Base-by-base conservation (phyloP, 495 filamentous ascomycete genomes). In the Aspergillus incahuasiensis region DNA sequence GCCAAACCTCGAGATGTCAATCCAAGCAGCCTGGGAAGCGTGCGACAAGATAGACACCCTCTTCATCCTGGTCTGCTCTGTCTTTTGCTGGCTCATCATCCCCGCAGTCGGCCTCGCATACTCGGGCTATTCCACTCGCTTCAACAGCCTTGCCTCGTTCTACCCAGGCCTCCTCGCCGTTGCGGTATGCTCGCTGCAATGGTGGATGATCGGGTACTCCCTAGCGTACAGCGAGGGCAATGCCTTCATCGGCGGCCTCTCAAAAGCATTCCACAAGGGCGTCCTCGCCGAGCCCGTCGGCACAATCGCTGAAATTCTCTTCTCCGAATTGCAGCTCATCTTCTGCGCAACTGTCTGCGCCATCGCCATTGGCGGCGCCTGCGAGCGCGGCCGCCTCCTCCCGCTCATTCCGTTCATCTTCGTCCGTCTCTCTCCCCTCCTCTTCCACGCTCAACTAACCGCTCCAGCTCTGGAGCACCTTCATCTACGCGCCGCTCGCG, bases 341-440 rank as follows among this genome's bases (percentile, higher is more conserved):
- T 82, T 81, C 65, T 74, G 73, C 59, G 76, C 75, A 21, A 74
- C 72, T 25, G 78, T 79, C 1, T 74, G 75, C 48, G 69, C 63
- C 13, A 69, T 72, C 41, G 62, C 76, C 8, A 69, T 79, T 35
- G 72, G 77, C 8, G 76, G 74, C 15, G 65, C 72, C 44, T 76
- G 78, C 56, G 78, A 81, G 53, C 64, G 74, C n/a, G 77, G 77
- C 18, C 66, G 76, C 21, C 69, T 80, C 20, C 55, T 80, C 6
- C 76, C 78, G 9, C 68, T 76, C 18, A 66, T 81, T 44, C 69
- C 79, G 8, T 82, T 82, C 47, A 68, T 69, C 50, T 81, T 82
- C 62, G 70, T 72, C 63, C 19, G 64, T 67, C 44, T n/a, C 16
- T 13, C 15, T 9, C 22, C 11, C 8, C 3, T 21, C 16, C 41